A percentile compares a stretch with the other conserved stretches of the same genome.
Evolutionary conservation across 2,329 filamentous ascomycete species (phyloP).

Genomic region (Dactylonectria macrodidyma): DNA sequence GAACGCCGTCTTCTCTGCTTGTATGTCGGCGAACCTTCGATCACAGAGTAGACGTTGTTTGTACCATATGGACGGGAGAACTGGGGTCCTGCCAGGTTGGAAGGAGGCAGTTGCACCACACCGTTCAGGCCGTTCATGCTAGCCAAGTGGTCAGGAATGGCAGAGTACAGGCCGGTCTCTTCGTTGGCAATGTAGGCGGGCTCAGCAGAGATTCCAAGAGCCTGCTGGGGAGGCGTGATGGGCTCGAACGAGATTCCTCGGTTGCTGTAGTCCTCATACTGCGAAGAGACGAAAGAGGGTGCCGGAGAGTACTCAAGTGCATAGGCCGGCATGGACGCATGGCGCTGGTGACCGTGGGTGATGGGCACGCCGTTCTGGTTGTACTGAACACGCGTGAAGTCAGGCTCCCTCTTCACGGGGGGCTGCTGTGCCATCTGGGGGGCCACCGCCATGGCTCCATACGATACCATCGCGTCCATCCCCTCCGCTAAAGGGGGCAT

Average conservation of each 20-base stretch:
- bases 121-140: slow-evolving; percentile 84
- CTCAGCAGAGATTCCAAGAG: slow-evolving; percentile 84
- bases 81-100: slow-evolving; percentile 84
- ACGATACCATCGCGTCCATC: slow-evolving; percentile 82
- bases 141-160: slow-evolving; percentile 87
- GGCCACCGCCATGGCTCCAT: slow-evolving; percentile 79
- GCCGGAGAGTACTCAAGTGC: slow-evolving; percentile 96
- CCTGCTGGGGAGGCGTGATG: slow-evolving; percentile 94
- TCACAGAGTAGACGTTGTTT: slow-evolving; percentile 93
- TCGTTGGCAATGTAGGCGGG: slow-evolving; percentile 98
- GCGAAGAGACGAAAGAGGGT: slow-evolving; percentile 97
- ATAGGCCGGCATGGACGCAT: slow-evolving; percentile 98
- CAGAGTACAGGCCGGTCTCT: slow-evolving; percentile 95
- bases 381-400: slow-evolving; percentile 87
- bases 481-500: slow-evolving; percentile 71
- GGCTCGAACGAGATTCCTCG: slow-evolving; percentile 97
- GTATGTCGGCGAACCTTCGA: slow-evolving; percentile 98
- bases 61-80: slow-evolving; percentile 81
- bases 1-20: slow-evolving; percentile 96
- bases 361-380: slow-evolving; percentile 93
- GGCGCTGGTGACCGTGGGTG: slow-evolving; percentile 87
- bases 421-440: slow-evolving; percentile 77
- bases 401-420: slow-evolving; percentile 89
- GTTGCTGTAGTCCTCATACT: slow-evolving; percentile 98
- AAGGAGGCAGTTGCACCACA: slow-evolving; percentile 91